phyloP scores from a whole-genome alignment of 2,329 filamentous ascomycete species.

The Hymenoscyphus albidus region DNA sequence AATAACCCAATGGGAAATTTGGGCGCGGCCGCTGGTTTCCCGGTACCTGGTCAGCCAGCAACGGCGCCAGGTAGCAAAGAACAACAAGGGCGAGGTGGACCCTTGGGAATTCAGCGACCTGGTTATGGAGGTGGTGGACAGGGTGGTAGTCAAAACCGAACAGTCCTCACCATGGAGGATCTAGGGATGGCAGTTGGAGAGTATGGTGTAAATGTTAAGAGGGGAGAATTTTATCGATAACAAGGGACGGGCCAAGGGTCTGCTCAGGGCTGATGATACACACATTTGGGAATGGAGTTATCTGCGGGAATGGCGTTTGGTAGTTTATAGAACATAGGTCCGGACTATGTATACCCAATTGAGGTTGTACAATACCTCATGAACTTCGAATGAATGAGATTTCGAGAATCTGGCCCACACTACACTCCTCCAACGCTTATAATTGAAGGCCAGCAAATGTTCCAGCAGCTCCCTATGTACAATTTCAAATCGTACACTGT shows the following conservation, averaged over 20 bases:
- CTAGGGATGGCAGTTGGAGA: slow-evolving; percentile 96
- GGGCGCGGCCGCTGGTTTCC: slow-evolving; percentile 68
- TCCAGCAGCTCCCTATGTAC: too few species aligned
- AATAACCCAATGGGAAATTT: slow-evolving; percentile 91
- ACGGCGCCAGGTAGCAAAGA: slow-evolving; percentile 54
- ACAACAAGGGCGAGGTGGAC: slow-evolving; percentile 49
- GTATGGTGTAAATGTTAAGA: slow-evolving; percentile 96
- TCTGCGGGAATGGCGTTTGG: background rate
- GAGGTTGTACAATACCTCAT: background rate
- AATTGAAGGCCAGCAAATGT: too few species aligned
- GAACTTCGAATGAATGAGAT: background rate
- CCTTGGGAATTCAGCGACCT: slow-evolving; percentile 57
- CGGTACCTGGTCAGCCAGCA: slow-evolving; percentile 58
- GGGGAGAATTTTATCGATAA: slow-evolving; percentile 91
- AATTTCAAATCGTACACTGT: slow-evolving; percentile 1
- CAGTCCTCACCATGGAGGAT: slow-evolving; percentile 97
- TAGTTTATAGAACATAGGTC: background rate
- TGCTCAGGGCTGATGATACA: background rate
- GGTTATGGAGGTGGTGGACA: slow-evolving; percentile 86
- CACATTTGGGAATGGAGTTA: background rate
- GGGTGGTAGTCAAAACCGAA: slow-evolving; percentile 83
- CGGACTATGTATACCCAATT: background rate
- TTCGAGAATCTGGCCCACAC: background rate
- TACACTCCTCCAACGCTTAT: background rate
- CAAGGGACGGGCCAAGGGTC: background rate